phyloP scores from a whole-genome alignment of 805 yeast species.

The Wickerhamomyces bovis region DNA sequence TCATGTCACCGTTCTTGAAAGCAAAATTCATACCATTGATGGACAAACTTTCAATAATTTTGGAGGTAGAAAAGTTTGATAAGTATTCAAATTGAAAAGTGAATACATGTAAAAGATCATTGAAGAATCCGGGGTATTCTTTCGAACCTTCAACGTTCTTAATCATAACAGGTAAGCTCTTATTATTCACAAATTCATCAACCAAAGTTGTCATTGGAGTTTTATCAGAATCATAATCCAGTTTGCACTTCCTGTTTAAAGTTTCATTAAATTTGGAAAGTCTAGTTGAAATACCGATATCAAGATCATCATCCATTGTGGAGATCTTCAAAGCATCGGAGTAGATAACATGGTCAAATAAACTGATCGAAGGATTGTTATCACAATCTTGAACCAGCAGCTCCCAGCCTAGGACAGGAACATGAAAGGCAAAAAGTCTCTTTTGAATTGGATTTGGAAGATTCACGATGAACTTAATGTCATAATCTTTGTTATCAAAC shows the following conservation, averaged over 20 bases:
- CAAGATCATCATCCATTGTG: conserved; percentile 8
- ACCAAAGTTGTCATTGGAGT: conserved; percentile 14
- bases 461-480: conserved; percentile 16
- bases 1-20: conserved; percentile 28
- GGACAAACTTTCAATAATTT: conserved; percentile 30
- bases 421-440: conserved; percentile 15
- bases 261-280: conserved; percentile 5
- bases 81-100: conserved; percentile 13
- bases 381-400: conserved; percentile 32
- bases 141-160: conserved; percentile 18
- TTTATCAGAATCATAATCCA: conserved; percentile 2
- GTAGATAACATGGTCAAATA: conserved; percentile 20
- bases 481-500: conserved; percentile 12
- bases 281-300: conserved; percentile 7
- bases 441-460: conserved; percentile 20
- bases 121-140: conserved; percentile 15
- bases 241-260: conserved; percentile 6
- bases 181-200: conserved; percentile 13
- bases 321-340: conserved; percentile 12
- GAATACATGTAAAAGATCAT: conserved; percentile 14
- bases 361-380: conserved; percentile 21
- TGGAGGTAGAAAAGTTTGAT: conserved; percentile 9
- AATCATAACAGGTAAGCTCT: conserved; percentile 14
- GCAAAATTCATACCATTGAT: conserved; percentile 31
- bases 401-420: conserved; percentile 35